Percentiles rank a stretch among this genome's conserved stretches.
Evolutionary conservation across 2,329 filamentous ascomycete species (phyloP).

Genomic region (Amphichorda felina): DNA sequence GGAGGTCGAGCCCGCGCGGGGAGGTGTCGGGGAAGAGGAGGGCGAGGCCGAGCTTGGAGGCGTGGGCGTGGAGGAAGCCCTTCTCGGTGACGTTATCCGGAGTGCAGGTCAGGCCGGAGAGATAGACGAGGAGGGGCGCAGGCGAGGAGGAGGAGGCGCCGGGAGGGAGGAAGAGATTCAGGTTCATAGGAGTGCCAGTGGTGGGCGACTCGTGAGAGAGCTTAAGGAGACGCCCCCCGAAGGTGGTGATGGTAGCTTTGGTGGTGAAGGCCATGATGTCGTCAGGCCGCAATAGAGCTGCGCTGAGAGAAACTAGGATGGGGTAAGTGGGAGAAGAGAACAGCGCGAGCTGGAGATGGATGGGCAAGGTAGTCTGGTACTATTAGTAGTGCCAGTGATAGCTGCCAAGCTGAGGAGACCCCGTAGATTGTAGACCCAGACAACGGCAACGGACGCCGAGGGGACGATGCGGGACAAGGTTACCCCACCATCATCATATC

Average conservation of each 20-base stretch:
- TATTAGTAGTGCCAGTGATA: no score
- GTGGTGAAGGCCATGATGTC: constrained; percentile 64
- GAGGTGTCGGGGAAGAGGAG: constrained; percentile 92
- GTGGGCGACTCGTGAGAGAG: constrained; percentile 71
- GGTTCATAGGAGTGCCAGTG: constrained; percentile 79
- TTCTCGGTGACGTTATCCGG: constrained; percentile 75
- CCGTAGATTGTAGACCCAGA: no score
- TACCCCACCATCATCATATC: no score
- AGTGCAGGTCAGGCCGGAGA: constrained; percentile 90
- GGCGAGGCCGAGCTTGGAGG: constrained; percentile 73
- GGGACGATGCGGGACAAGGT: no score
- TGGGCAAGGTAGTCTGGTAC: no score
- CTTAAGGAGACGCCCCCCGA: constrained; percentile 91
- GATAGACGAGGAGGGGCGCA: constrained; percentile 80
- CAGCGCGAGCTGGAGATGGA: no score
- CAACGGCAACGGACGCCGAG: no score
- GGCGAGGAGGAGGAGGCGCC: constrained; percentile 40
- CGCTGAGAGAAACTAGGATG: no score
- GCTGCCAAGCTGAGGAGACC: no score
- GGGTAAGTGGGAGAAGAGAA: no score
- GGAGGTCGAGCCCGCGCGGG: constrained; percentile 68
- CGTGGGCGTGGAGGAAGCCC: constrained; percentile 84
- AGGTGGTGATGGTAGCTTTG: constrained; percentile 79
- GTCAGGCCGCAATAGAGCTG: no score
- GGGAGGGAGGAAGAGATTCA: constrained; percentile 85